These are phyloP conservation scores for Hyphodiscus sp. DNA, from an alignment of 2,329 filamentous ascomycete genomes.

Conservation along the genomic window DNA sequence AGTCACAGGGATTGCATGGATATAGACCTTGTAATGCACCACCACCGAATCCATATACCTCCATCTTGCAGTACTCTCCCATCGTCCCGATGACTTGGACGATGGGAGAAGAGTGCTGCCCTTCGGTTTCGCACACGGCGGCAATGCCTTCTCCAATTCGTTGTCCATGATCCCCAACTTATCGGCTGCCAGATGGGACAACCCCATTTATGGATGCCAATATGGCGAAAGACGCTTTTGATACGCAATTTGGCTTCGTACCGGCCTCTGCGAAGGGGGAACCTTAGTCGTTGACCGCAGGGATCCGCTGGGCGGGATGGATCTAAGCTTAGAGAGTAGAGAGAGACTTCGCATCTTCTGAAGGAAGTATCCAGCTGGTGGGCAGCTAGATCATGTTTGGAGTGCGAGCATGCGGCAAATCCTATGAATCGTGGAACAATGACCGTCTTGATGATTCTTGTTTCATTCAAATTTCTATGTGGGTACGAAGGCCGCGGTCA, in stretches of 20 bases:
- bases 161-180: neutral
- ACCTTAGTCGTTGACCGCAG: neutral
- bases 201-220: neutral
- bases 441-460: too few relatives aligned
- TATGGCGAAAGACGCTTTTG: neutral
- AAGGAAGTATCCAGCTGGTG: neutral
- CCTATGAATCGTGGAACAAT: neutral
- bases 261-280: neutral
- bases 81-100: neutral
- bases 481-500: too few relatives aligned
- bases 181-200: neutral
- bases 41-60: neutral
- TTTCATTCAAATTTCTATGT: too few relatives aligned
- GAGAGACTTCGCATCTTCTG: neutral
- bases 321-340: neutral
- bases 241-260: neutral
- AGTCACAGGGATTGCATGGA: neutral
- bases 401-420: neutral
- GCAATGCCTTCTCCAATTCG: conserved; percentile 9
- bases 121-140: neutral
- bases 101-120: neutral
- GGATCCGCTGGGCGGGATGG: neutral
- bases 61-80: neutral
- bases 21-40: conserved; percentile 15
- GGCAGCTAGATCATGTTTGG: neutral